phyloP scores from a whole-genome alignment of 1,284 basidiomycete genomes.

The Puccinia hordei region DNA sequence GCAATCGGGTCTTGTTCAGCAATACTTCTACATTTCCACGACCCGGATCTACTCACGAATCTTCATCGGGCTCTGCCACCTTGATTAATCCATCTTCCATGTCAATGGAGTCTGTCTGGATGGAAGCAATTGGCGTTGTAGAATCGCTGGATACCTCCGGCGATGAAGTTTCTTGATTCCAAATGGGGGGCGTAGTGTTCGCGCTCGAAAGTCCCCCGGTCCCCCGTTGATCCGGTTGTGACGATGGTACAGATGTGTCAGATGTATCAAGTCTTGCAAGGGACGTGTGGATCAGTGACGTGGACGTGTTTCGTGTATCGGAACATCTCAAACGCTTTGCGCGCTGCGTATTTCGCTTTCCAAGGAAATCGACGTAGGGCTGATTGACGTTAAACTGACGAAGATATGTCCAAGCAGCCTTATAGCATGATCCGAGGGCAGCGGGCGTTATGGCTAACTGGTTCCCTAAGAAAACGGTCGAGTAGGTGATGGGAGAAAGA shows the following conservation, averaged over 20 bases:
- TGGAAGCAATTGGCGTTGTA: constrained; percentile 16
- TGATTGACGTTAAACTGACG: constrained; percentile 13
- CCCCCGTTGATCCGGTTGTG: constrained; percentile 12
- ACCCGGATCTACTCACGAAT: constrained; percentile 19
- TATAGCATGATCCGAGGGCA: constrained; percentile 35
- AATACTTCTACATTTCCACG: neutral
- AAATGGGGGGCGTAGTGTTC: constrained; percentile 10
- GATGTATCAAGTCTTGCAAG: constrained; percentile 22
- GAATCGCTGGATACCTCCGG: constrained; percentile 9
- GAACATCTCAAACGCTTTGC: constrained; percentile 19
- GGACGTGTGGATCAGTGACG: constrained; percentile 14
- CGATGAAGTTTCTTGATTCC: constrained; percentile 13
- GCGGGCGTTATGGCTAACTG: constrained; percentile 31
- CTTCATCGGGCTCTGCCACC: constrained; percentile 44
- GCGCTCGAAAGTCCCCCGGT: neutral
- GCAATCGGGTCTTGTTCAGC: neutral
- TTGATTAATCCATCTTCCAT: constrained; percentile 28
- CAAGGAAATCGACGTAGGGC: constrained; percentile 32
- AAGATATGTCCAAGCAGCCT: constrained; percentile 40
- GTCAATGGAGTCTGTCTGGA: constrained; percentile 27
- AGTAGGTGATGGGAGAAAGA: constrained; percentile 18
- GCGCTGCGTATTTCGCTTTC: constrained; percentile 15
- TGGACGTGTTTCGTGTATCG: constrained; percentile 4
- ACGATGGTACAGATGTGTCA: constrained; percentile 5
- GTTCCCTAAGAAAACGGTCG: constrained; percentile 30